Evolutionary conservation across 225 moss, liverwort and hornwort species (phyloP), one percentile per base, ranked within the genome.

Genomic region (Antitrichia curtipendula): DNA sequence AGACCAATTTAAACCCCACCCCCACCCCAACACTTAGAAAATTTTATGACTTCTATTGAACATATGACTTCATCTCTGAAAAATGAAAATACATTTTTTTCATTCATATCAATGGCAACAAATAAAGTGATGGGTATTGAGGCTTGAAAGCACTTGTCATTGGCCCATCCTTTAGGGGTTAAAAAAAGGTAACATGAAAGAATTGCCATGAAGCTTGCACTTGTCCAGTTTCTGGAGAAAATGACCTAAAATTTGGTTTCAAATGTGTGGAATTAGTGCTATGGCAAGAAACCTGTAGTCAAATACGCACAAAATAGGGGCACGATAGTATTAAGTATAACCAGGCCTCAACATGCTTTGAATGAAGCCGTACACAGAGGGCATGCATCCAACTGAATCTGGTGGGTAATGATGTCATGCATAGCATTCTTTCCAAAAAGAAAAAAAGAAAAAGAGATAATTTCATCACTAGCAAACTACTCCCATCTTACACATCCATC

Each of bases 101-200:
- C 12, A 16, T 16, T 43, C 71, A 41, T 14, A 5, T 41, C 6
- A 70, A 16, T 70, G 41, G 8, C 14, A 40, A 2, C 25, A 14
- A 13, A 14, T 2, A 24, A 5, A 40, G 2, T 5, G 3, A 15
- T 43, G 43, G 9, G 28, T 1, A 6, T 1, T 5, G 1, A 43
- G 6, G 71, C 16, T 29, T 45, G 43, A 27, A 45, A 17, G 6
- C 6, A 6, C 10, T 41, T 5, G 25, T 41, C 24, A 25, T 41
- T 25, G 25, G 8, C 25, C 41, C 9, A 19, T 17, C 19, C 64
- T 34, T 64, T 18, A 27, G 27, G 29, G 6, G 6, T 31, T 2
- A 7, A 7, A 17, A 25, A 8, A 70, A 10, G 6, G 31, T 24
- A 75, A 3, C 1, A 13, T 9, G 23, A 4, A 75, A 52, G 75